Evolutionary conservation across 257 asterid species (phyloP), one percentile per base, ranked within the genome.

Genomic region (Cordia subcordata): DNA sequence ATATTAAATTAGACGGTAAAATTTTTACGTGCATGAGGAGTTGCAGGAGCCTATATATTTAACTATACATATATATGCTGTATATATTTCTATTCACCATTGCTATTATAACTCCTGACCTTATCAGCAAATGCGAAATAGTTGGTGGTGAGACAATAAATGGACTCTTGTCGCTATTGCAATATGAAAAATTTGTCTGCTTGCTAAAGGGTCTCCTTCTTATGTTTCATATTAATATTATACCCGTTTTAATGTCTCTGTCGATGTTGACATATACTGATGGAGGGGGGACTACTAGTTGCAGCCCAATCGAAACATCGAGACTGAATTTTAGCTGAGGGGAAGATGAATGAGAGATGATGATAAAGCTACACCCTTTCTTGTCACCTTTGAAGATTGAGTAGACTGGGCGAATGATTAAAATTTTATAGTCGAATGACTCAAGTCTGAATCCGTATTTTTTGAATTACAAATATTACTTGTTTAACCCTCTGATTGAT

Each of bases 61-160:
- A 3, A 42, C 47, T 42, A 22, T 52, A 19, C 57, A n/a, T n/a
- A n/a, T n/a, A n/a, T n/a, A n/a, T n/a, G n/a, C n/a, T n/a, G n/a
- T n/a, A n/a, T n/a, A n/a, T n/a, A n/a, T n/a, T 52, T 8, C 35
- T 52, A 19, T 22, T 52, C 57, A 52, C 57, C 57, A 52, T 21
- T 52, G 57, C 20, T 19, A 27, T 19, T 8, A 51, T 20, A 19
- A 22, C 13, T 52, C 33, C 1, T 52, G 13, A 10, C 11, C 19
- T 52, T 27, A 10, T 4, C 57, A 22, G 35, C 57, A 21, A 5
- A 52, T 33, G 35, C 5, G 35, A 40, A 55, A 38, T 51, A 49
- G 75, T 69, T 69, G 69, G 75, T 61, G 12, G 70, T 5, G 52
- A 61, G 49, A 57, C 56, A 53, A 75, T 57, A 62, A 70, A 39